Base-by-base conservation (phyloP, 176 grass and related monocot species). In the Alopecurus myosuroides region DNA sequence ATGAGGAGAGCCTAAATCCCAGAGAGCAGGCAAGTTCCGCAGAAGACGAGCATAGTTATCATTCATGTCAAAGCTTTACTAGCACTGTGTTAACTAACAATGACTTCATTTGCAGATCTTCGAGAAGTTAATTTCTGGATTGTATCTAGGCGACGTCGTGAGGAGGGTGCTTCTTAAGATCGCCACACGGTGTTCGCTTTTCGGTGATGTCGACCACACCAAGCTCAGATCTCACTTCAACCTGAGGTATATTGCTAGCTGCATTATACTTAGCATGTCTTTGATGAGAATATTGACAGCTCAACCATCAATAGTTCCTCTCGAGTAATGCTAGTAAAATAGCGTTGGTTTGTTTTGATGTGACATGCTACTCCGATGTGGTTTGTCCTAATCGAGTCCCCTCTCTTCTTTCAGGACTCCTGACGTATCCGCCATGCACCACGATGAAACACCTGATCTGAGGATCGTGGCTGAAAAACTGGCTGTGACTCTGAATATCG, bases 121-220 rank as follows among this genome's bases (percentile, higher is more conserved):
- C 15, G 93, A 98, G 88, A 98, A 98, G 79, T 37, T 94, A 74
- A 83, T 98, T 70, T 92, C 96, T 0, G 93, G 96, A 18, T 82
- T 95, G 89, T 98, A 98, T 67, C 84, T 98, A 0, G 96, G 96
- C 9, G 96, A 98, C 60, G 84, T 95, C 18, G 93, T 98, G 7
- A 89, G 96, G 76, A 81, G 93, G 51, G 91, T 95, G 42, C 77
- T 98, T 19, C 82, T 94, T n/a, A 98, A 95, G 60, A 86, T 98
- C n/a, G 80, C 89, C 2, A 57, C 60, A 25, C 89, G 74, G 15
- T 87, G 81, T 1, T 40, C 85, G 0, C 65, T 95, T 61, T 92
- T 98, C 6, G 93, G 96, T 62, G 51, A 94, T 33, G 41, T 83
- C 44, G 60, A 80, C 51, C 60, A 39, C 25, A 86, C 85, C 1